Evolutionary conservation across 176 grass and related monocot species (phyloP).

Genomic region (Carex cristatella): DNA sequence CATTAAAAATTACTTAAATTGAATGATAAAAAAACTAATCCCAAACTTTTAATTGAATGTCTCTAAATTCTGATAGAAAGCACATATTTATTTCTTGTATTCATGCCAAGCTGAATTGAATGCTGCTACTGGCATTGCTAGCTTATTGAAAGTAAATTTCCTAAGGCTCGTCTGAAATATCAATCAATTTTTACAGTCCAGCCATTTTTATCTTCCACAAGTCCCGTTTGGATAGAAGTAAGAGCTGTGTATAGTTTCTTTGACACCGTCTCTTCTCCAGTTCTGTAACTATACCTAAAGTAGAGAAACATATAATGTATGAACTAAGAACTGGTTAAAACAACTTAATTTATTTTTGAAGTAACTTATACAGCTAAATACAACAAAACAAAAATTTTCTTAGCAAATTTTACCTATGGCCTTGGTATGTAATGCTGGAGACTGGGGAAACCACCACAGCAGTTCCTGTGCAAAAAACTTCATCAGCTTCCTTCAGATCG

Average conservation of each 20-base stretch:
- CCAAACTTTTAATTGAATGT: too few relatives aligned
- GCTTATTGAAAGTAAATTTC: background rate
- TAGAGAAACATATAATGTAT: background rate
- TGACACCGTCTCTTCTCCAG: constrained; percentile 45
- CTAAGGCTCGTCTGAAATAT: background rate
- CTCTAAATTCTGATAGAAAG: background rate
- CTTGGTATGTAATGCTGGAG: constrained; percentile 48
- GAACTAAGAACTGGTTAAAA: background rate
- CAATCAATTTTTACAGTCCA: constrained; percentile 63
- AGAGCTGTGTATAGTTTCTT: constrained; percentile 55
- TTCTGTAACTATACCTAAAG: constrained; percentile 58
- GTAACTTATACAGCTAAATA: background rate
- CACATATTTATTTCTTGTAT: too few relatives aligned
- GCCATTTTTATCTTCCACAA: constrained; percentile 61
- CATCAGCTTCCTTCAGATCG: constrained; percentile 56
- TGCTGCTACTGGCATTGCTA: background rate
- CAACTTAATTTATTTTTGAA: background rate
- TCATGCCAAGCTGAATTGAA: background rate
- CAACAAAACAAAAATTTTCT: background rate
- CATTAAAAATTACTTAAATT: too few relatives aligned
- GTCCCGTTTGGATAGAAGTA: constrained; percentile 66
- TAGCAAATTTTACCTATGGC: constrained; percentile 34
- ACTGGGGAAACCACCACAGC: constrained; percentile 77
- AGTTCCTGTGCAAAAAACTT: constrained; percentile 95
- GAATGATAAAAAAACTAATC: too few relatives aligned